Evolutionary conservation across 345 rosid genomes (phyloP), one percentile per base, ranked within the genome.

Genomic region (Clausena lansium): DNA sequence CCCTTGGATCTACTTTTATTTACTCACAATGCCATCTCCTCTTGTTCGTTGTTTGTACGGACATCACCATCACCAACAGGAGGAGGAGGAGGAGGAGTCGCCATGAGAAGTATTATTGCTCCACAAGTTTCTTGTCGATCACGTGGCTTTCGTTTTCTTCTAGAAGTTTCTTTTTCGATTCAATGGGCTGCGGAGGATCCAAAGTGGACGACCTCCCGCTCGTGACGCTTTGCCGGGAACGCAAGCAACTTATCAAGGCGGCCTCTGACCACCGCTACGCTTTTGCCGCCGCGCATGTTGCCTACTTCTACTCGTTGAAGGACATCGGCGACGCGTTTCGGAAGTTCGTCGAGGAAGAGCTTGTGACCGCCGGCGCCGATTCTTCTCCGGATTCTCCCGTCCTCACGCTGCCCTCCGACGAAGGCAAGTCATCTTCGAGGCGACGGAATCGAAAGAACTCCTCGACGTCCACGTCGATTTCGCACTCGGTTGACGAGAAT

Each of bases 171-270:
- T 59, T 61, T 60, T 45, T 61, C 70, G 4, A 25, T 59, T 0
- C 62, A 38, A 94, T 95, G 99, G 99, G 99, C 83, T 95, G 99
- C 81, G 95, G 93, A 82, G 93, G 85, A 64, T 95, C 99, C 84
- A 95, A 95, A 74, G 89, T 87, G 30, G 99, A 93, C 71, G 90
- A 93, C 73, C 85, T 88, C 75, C 86, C 91, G 54, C 85, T 93
- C 32, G 98, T 93, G 76, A 84, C 83, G 20, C 93, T 91, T 77
- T 93, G 99, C 77, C 84, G 90, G 39, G 92, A 95, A 76, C 88
- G 99, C 28, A 93, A 88, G 67, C 86, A 95, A 62, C 85, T 88
- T 5, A 81, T 93, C 39, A 92, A 87, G 71, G 91, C 91, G 14
- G 98, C 97, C 27, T 77, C 94, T 60, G 84, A 90, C 41, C 86